Evolutionary conservation across 768 basidiomycete genomes (phyloP), one percentile per base, ranked within the genome.

Genomic region (Boletus rex-veris): DNA sequence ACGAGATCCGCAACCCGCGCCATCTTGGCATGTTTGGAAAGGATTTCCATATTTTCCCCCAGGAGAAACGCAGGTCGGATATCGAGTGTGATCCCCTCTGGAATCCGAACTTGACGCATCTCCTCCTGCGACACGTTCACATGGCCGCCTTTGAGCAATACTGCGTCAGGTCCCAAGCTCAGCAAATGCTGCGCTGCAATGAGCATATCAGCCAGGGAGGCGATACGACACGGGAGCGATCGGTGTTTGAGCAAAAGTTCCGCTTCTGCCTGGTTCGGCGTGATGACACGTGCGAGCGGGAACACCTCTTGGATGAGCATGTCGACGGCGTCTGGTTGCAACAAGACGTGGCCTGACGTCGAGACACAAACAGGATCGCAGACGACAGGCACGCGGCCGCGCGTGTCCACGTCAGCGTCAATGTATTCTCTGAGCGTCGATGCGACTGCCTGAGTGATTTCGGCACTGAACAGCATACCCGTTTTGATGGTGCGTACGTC

Each of bases 331-430:
- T 82, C 79, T 15, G 79, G 71, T 6, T 85, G 76, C 9, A 97
- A 76, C 1, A 98, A 77, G 7, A 77, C 81, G 64, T 94, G 90
- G 3, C 92, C 92, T 0, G 90, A 92, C 0, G 94, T 96, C 4
- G 91, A 92, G 2, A 96, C 89, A 63, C 86, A 92, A 10, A 98
- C 93, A 0, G 94, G 93, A 65, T 98, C 94, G 55, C 90, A 83
- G 26, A 96, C 81, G 18, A 94, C 72, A 1, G 83, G 81, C 0
- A 84, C 78, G 28, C 70, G 58, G 10, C 54, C 54, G 11, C 63
- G 56, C 6, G 53, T 35, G 26, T 8, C 26, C 26, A 28, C 26
- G 2, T 28, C 26, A 28, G 26, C 26, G 16, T 60, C 48, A 62
- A 77, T 81, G 56, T 76, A 72, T 0, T 58, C 40, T 40, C 68